Evolutionary conservation across 106 monocot species (phyloP).

Genomic region (Triglochin maritima): DNA sequence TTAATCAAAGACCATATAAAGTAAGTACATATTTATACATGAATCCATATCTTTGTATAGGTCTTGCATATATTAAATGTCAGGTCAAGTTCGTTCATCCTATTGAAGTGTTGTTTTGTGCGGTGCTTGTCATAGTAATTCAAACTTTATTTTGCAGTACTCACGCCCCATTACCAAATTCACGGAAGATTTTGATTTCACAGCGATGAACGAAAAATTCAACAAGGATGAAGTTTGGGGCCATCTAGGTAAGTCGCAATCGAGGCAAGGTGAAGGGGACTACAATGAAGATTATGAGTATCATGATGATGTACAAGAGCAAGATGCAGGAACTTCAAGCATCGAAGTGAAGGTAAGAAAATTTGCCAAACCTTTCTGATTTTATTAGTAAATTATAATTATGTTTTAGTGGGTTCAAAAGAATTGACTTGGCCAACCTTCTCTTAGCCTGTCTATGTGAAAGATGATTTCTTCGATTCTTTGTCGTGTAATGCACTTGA

Average conservation of each 20-base stretch:
- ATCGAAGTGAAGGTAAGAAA: conserved; percentile 27
- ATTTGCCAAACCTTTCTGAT: neutral
- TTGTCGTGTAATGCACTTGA: conserved; percentile 59
- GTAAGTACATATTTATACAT: no score
- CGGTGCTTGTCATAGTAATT: no score
- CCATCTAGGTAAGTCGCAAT: conserved; percentile 57
- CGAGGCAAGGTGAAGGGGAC: conserved; percentile 31
- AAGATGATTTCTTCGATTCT: conserved; percentile 88
- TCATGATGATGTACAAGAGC: conserved; percentile 13
- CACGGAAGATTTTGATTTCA: conserved; percentile 92
- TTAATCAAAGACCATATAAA: no score
- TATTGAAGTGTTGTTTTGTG: no score
- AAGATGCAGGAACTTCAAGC: conserved; percentile 16
- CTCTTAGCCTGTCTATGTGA: conserved; percentile 56
- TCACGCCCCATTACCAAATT: conserved; percentile 34
- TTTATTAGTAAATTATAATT: neutral
- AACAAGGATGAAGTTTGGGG: conserved; percentile 99
- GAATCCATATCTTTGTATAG: no score
- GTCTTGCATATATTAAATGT: no score
- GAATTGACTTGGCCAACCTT: neutral
- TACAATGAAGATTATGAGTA: conserved; percentile 21
- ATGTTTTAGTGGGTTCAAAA: neutral
- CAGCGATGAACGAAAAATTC: conserved; percentile 94
- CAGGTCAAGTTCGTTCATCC: no score
- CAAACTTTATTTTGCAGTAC: conserved; percentile 20